A percentile compares a stretch with the other conserved stretches of the same genome.
Conservation (phyloP, 495 filamentous ascomycete species). For the Thozetella sp. region DNA sequence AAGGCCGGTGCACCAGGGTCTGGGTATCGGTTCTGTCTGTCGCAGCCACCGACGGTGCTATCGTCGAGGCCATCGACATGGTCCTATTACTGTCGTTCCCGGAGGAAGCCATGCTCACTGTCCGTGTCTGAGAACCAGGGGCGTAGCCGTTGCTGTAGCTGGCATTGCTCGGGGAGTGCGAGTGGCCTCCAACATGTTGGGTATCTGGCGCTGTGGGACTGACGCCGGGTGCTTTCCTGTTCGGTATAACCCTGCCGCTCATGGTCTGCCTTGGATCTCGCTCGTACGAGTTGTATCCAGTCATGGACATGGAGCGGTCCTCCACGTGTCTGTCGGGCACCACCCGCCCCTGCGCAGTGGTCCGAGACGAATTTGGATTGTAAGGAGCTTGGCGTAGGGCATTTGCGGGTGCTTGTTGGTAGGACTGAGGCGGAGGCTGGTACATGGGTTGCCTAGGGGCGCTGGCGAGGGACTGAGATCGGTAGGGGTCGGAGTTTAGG, state of each 20-base stretch:
- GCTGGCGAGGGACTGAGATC: slow-evolving; percentile 89
- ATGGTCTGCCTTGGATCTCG: slow-evolving; percentile 83
- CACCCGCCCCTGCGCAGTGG: slow-evolving; percentile 84
- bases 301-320: slow-evolving; percentile 95
- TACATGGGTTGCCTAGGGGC: slow-evolving; percentile 67
- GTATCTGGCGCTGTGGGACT: slow-evolving; percentile 13
- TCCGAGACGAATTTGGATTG: slow-evolving; percentile 61
- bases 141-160: slow-evolving; percentile 24
- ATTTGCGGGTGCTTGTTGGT: slow-evolving; percentile 67
- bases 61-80: slow-evolving; percentile 85
- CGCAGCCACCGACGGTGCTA: slow-evolving; percentile 39
- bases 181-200: background rate
- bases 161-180: slow-evolving; percentile 5
- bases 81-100: slow-evolving; percentile 49
- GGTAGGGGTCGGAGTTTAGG: slow-evolving; percentile 80
- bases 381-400: slow-evolving; percentile 79
- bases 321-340: slow-evolving; percentile 86
- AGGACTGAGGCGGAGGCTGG: slow-evolving; percentile 64
- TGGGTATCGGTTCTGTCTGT: slow-evolving; percentile 34
- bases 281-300: slow-evolving; percentile 73
- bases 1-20: slow-evolving; percentile 43
- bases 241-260: slow-evolving; percentile 86
- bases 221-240: slow-evolving; percentile 45
- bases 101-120: slow-evolving; percentile 54
- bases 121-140: slow-evolving; percentile 44